These are phyloP conservation scores for Gliomastix tumulicola DNA, from an alignment of 2,329 filamentous ascomycete species.

Conservation along the genomic window DNA sequence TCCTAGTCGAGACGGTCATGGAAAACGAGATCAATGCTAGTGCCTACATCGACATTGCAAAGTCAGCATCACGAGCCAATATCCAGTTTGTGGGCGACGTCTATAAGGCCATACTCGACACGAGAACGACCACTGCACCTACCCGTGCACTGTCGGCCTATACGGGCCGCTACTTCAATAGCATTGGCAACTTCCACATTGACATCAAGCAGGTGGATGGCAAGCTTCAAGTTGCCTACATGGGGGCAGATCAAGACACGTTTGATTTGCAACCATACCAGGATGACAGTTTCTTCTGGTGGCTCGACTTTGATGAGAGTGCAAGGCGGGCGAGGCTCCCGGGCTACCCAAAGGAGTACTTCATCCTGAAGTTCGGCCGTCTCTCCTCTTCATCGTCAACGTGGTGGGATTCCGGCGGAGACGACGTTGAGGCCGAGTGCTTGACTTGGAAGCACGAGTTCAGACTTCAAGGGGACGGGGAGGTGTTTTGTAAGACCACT, in stretches of 20 bases:
- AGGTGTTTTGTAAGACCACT: too few relatives aligned
- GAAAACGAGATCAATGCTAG: neutral
- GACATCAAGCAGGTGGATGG: neutral
- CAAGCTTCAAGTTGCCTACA: neutral
- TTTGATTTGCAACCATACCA: neutral
- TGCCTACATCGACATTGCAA: neutral
- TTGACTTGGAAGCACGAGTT: too few relatives aligned
- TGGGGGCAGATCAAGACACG: neutral
- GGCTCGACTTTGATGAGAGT: neutral
- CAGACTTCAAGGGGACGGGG: too few relatives aligned
- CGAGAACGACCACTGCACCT: neutral
- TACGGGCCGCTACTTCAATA: neutral
- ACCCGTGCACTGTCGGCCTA: neutral
- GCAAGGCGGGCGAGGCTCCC: neutral
- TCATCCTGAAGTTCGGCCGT: neutral
- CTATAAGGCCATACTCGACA: neutral
- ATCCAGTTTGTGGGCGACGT: too few relatives aligned
- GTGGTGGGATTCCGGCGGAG: too few relatives aligned
- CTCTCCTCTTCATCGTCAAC: too few relatives aligned
- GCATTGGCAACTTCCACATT: neutral
- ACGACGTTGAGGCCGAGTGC: too few relatives aligned
- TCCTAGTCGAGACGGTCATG: neutral
- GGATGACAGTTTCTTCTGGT: neutral
- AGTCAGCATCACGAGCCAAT: too few relatives aligned
- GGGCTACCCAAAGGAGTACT: neutral